Percentiles rank a stretch among this genome's conserved stretches.
phyloP scores from a whole-genome alignment of 495 filamentous ascomycete genomes.

The Trichoderma orchidacearum region DNA sequence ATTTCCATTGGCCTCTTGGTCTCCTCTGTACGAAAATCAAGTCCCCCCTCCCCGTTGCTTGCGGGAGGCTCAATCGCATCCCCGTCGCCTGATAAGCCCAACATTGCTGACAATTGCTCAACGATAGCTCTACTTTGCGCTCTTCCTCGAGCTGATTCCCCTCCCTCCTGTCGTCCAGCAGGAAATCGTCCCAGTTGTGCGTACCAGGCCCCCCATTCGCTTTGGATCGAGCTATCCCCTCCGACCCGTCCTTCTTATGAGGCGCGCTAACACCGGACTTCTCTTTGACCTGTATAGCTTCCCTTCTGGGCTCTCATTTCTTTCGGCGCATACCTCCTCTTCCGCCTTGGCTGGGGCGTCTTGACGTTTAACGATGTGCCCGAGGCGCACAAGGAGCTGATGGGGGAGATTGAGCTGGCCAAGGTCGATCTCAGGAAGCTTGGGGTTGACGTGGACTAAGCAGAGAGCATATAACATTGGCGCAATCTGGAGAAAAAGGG shows the following conservation, averaged over 20 bases:
- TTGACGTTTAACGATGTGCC: slow-evolving; percentile 95
- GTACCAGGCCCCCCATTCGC: slow-evolving; percentile 9
- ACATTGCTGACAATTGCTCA: not conserved
- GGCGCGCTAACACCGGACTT: not conserved
- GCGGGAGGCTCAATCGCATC: not conserved
- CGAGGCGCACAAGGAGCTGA: slow-evolving; percentile 76
- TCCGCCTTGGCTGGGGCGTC: slow-evolving; percentile 81
- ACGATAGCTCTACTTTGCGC: slow-evolving; percentile 68
- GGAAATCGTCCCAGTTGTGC: slow-evolving; percentile 60
- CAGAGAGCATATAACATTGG: not conserved
- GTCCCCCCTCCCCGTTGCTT: not conserved
- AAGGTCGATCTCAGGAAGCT: slow-evolving; percentile 50
- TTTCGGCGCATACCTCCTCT: slow-evolving; percentile 87
- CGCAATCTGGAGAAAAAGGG: not conserved
- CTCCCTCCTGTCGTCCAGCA: slow-evolving; percentile 59
- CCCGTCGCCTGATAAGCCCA: not conserved
- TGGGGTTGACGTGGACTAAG: slow-evolving; percentile 60
- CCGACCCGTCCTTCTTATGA: not conserved
- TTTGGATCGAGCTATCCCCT: not conserved
- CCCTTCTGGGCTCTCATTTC: slow-evolving; percentile 87
- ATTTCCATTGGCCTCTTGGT: slow-evolving; percentile 75
- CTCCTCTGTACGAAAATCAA: slow-evolving; percentile 51
- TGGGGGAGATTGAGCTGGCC: slow-evolving; percentile 63
- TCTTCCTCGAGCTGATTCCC: slow-evolving; percentile 75
- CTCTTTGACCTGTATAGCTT: slow-evolving; percentile 41